Base-by-base conservation (phyloP, 345 rosid species). In the Gossypium sturtianum region DNA sequence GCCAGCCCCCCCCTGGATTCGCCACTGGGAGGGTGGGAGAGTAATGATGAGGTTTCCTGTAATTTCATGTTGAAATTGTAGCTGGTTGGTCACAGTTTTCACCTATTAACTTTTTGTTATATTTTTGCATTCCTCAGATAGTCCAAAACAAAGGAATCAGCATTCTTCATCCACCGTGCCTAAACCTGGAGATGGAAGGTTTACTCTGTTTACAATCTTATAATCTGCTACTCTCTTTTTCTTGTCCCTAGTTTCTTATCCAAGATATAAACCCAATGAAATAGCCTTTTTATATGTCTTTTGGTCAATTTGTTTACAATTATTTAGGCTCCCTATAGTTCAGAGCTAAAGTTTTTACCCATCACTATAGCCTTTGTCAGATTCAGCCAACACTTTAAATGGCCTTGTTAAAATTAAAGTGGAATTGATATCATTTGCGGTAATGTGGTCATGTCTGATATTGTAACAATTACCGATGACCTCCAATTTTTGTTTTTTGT, bases 121-220 rank as follows among this genome's bases (percentile, higher is more conserved):
- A 38, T 45, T 6, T 20, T 47, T 47, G n/a, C 54, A 22, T 66
- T 66, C 48, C 47, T 66, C 71, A 66, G 71, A 66, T 66, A 13
- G 38, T 66, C 54, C 71, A n/a, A 66, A 47, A 25, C 54, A 47
- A 66, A 66, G 12, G 12, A 22, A 66, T 66, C 34, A 47, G 12
- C 54, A 7, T 7, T 66, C 71, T 45, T 47, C 71, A 66, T 66
- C 71, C 19, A 12, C 19, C 13, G 71, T 47, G 54, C 29, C 71
- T 22, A 66, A 45, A 13, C 7, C 79, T 74, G 84, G 77, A 69
- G 91, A 86, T 64, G 92, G 82, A 74, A 88, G 97, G 99, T 94
- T 75, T 80, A 73, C 72, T 78, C 61, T 77, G 45, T 66, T 67
- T 34, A 68, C 57, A 20, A 64, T 65, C 51, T 64, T 59, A 20